phyloP scores from a whole-genome alignment of 2,329 filamentous ascomycete species.

The Fusarium metavorans region DNA sequence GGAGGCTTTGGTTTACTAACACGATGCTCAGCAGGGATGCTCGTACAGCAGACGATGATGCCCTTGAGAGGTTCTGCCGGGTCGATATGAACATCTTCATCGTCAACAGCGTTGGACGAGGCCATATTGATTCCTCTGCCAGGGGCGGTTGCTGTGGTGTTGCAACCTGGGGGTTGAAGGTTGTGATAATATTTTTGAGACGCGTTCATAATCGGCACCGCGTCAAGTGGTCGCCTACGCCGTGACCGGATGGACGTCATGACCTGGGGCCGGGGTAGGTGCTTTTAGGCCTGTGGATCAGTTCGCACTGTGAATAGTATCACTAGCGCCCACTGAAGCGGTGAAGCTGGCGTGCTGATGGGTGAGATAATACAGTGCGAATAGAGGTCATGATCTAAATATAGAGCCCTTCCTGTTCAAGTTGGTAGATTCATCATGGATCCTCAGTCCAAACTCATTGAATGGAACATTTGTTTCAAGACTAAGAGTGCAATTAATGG shows the following conservation, averaged over 20 bases:
- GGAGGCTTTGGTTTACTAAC: slow-evolving; percentile 62
- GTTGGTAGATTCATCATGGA: background rate
- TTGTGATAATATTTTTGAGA: slow-evolving; percentile 36
- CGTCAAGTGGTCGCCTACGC: slow-evolving; percentile 38
- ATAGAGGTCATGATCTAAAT: background rate
- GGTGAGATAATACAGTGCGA: background rate
- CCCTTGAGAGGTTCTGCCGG: slow-evolving; percentile 74
- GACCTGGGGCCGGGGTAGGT: slow-evolving; percentile 10
- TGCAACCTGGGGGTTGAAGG: slow-evolving; percentile 23
- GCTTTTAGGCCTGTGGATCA: background rate
- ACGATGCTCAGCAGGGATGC: slow-evolving; percentile 81
- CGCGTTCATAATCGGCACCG: slow-evolving; percentile 44
- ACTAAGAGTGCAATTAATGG: background rate
- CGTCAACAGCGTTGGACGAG: slow-evolving; percentile 41
- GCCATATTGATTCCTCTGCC: slow-evolving; percentile 43
- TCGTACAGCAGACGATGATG: slow-evolving; percentile 88
- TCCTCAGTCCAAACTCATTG: background rate
- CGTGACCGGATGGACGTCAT: slow-evolving; percentile 28
- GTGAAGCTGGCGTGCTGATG: too few species aligned
- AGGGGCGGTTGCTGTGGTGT: slow-evolving; percentile 23
- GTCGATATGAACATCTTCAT: slow-evolving; percentile 58
- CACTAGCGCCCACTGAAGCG: background rate
- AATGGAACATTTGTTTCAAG: background rate
- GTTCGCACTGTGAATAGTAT: slow-evolving; percentile 13
- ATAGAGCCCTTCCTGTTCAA: background rate